phyloP scores from a whole-genome alignment of 1,139 yeast species.

The Arxiozyma telluris region DNA sequence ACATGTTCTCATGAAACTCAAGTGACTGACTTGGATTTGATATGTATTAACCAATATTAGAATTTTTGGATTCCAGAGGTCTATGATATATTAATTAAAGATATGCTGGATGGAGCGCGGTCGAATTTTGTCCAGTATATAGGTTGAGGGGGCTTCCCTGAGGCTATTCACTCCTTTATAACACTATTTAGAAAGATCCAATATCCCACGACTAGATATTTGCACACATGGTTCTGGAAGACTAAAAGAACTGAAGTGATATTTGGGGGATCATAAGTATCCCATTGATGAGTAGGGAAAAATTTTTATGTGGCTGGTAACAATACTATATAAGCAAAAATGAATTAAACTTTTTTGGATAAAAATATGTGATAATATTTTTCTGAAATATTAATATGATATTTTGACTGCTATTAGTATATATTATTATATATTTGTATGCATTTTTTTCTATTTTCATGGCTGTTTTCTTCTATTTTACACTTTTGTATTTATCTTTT shows the following conservation, averaged over 20 bases:
- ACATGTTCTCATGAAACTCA: too few relatives aligned
- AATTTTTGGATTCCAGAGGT: too few relatives aligned
- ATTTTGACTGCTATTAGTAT: background rate
- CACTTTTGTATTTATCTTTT: slow-evolving; percentile 43
- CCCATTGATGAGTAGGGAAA: slow-evolving; percentile 47
- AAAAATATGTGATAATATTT: background rate
- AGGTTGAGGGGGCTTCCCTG: slow-evolving; percentile 94
- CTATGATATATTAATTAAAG: too few relatives aligned
- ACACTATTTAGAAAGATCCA: slow-evolving; percentile 60
- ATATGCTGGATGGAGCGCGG: slow-evolving; percentile 88
- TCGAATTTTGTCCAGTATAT: slow-evolving; percentile 63
- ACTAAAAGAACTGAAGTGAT: slow-evolving; percentile 54
- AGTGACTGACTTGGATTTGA: too few relatives aligned
- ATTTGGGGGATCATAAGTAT: slow-evolving; percentile 63
- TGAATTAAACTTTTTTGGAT: background rate
- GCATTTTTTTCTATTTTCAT: background rate
- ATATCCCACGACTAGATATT: slow-evolving; percentile 51
- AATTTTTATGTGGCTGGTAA: slow-evolving; percentile 72
- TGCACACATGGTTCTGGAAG: slow-evolving; percentile 93
- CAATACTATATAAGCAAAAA: slow-evolving; percentile 31
- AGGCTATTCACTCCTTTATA: slow-evolving; percentile 82
- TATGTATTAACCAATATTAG: too few relatives aligned
- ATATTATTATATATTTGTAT: background rate
- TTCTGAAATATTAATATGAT: too few relatives aligned
- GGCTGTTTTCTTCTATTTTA: background rate